Evolutionary conservation across 768 basidiomycete species (phyloP), one percentile per base, ranked within the genome.

Genomic region (Leccinum broughii): DNA sequence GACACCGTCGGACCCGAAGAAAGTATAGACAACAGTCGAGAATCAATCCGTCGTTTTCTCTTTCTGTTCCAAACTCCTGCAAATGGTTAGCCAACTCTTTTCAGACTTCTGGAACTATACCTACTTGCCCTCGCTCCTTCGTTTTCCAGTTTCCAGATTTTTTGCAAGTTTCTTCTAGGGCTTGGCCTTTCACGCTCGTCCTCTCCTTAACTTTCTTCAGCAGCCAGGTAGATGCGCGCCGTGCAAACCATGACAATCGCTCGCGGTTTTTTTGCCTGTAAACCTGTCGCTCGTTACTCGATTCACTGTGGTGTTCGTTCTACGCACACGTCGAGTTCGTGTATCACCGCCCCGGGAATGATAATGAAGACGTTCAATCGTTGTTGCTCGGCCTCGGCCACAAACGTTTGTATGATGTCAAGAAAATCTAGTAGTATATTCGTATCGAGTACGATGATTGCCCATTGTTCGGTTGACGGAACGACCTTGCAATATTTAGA

Each of bases 1-100:
- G 77, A n/a, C 77, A 75, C 50, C 67, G 73, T 26, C 74, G 77
- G 41, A 64, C 72, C 56, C 66, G 71, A 51, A 61, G 56, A 62
- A 87, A 90, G 70, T 85, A 88, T 64, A 79, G 75, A 66, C 86
- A 89, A 65, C 91, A 93, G 69, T 93, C 92, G 55, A 89, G 73
- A 65, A 94, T 91, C 41, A 88, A 73, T 55, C 79, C 78, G 66
- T 94, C 92, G 66, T 91, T 92, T 60, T 66, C 72, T 68, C 79
- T 78, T 62, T 80, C 79, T 54, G 61, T 64, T 28, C 68, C 65
- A 20, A 69, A 51, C 26, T 67, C 66, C 67, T 68, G 66, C 49
- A 39, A 26, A 28, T 48, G 3, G 30, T 71, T 44, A 65, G 41
- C 24, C 8, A 8, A 14, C 15, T 6, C 35, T 28, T 44, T 28